Evolutionary conservation across 352 stramenopile genomes (phyloP).

Genomic region (Globisporangium cylindrosporum): DNA sequence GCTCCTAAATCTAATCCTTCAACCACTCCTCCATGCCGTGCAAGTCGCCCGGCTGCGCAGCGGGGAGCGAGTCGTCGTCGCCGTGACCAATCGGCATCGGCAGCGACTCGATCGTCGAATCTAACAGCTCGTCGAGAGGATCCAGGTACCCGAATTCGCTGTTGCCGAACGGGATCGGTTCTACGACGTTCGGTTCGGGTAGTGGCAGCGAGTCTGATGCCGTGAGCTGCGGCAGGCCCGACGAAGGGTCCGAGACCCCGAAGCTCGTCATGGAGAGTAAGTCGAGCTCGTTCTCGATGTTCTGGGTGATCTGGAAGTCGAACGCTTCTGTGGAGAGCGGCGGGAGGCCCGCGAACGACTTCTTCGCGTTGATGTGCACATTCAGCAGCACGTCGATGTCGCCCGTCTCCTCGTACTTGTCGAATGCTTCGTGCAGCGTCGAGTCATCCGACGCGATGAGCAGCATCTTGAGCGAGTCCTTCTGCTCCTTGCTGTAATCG

Average conservation of each 20-base stretch:
- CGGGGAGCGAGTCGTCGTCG: constrained; percentile 34
- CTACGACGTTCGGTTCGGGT: constrained; percentile 13
- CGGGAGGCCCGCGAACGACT: constrained; percentile 53
- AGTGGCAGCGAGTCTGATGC: constrained; percentile 1
- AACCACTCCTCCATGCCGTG: constrained; percentile 81
- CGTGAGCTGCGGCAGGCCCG: constrained; percentile 16
- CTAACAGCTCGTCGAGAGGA: constrained; percentile 53
- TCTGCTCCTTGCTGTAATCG: constrained; percentile 58
- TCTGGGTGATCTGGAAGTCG: constrained; percentile 76
- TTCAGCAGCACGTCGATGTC: constrained; percentile 75
- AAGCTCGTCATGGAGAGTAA: constrained; percentile 75
- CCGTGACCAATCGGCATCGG: constrained; percentile 73
- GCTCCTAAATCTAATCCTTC: constrained; percentile 44
- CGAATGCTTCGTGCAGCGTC: constrained; percentile 66
- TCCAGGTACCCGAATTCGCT: constrained; percentile 40
- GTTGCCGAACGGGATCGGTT: constrained; percentile 42
- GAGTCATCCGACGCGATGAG: constrained; percentile 78
- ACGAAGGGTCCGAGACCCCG: constrained; percentile 16
- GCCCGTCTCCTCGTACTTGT: constrained; percentile 76
- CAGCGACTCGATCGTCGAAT: constrained; percentile 41
- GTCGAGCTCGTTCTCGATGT: constrained; percentile 78
- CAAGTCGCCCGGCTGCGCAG: constrained; percentile 61
- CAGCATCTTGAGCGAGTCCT: constrained; percentile 77
- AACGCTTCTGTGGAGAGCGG: constrained; percentile 61
- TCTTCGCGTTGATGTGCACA: constrained; percentile 59